Conservation (phyloP, 768 basidiomycete genomes). For the Rhizopogon sp. region DNA sequence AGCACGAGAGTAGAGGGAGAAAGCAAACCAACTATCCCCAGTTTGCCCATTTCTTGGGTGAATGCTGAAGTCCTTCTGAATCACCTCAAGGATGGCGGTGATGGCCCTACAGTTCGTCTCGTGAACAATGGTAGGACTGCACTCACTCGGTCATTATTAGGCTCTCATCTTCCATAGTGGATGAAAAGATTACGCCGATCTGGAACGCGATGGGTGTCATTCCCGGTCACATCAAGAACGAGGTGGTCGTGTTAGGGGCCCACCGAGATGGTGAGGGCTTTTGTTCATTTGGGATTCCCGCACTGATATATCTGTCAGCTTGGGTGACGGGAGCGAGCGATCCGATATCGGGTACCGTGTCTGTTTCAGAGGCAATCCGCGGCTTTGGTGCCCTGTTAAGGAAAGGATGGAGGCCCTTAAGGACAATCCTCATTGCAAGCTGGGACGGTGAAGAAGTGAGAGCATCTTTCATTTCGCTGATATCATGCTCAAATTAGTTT, state of each 20-base stretch:
- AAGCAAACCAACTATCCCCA: conserved; percentile 52
- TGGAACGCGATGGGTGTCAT: conserved; percentile 69
- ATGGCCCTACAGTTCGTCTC: conserved; percentile 43
- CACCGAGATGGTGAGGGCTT: conserved; percentile 59
- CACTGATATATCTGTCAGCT: conserved; percentile 3
- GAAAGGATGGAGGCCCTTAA: conserved; percentile 79
- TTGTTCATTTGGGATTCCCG: neutral
- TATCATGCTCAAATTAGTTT: neutral
- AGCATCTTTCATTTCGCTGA: neutral
- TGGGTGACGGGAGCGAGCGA: conserved; percentile 65
- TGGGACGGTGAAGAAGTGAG: conserved; percentile 72
- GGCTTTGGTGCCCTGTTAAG: conserved; percentile 65
- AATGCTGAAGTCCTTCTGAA: conserved; percentile 56
- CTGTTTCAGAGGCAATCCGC: conserved; percentile 71
- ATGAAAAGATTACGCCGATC: conserved; percentile 56
- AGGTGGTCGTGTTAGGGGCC: conserved; percentile 65
- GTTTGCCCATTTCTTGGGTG: conserved; percentile 61
- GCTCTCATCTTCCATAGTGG: conserved; percentile 25
- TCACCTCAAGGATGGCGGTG: conserved; percentile 39
- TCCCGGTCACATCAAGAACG: conserved; percentile 59
- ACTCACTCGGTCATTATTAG: neutral
- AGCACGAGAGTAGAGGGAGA: conserved; percentile 44
- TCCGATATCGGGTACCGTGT: conserved; percentile 76
- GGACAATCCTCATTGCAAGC: conserved; percentile 66
- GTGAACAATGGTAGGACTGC: conserved; percentile 48